Conservation (phyloP, 2,329 filamentous ascomycete genomes). For the Kalmusia sp. region DNA sequence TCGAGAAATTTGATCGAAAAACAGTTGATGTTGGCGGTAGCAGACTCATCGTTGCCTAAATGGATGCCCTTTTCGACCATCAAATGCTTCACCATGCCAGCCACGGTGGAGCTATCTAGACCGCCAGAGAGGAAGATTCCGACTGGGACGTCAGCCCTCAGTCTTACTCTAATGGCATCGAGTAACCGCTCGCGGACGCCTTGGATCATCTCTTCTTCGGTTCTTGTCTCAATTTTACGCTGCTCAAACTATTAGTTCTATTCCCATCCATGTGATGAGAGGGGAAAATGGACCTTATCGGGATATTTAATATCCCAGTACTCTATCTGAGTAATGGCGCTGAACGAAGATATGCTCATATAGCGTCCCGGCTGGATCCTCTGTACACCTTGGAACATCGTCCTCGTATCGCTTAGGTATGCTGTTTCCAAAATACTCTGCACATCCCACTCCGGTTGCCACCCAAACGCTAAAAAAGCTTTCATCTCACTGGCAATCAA, state of each 20-base stretch:
- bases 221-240: constrained; percentile 49
- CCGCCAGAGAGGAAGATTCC: constrained; percentile 65
- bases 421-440: constrained; percentile 51
- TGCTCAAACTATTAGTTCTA: background rate
- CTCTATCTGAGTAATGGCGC: constrained; percentile 46
- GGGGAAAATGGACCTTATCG: constrained; percentile 53
- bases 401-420: constrained; percentile 55
- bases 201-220: constrained; percentile 59
- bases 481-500: constrained; percentile 58
- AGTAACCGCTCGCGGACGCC: constrained; percentile 59
- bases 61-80: constrained; percentile 50
- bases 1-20: constrained; percentile 62
- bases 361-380: constrained; percentile 40
- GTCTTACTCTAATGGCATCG: constrained; percentile 60
- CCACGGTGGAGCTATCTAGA: constrained; percentile 64
- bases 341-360: constrained; percentile 37
- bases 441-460: constrained; percentile 63
- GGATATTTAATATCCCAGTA: constrained; percentile 64
- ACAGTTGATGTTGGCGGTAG: constrained; percentile 44
- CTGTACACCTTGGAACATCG: constrained; percentile 59
- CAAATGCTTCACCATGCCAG: constrained; percentile 61
- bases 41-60: constrained; percentile 51
- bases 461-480: constrained; percentile 59
- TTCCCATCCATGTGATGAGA: background rate
- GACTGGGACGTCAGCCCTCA: constrained; percentile 65